Percentiles rank a stretch among this genome's conserved stretches.
phyloP scores from a whole-genome alignment of 2,329 filamentous ascomycete species.

The Neofusicoccum ribis region DNA sequence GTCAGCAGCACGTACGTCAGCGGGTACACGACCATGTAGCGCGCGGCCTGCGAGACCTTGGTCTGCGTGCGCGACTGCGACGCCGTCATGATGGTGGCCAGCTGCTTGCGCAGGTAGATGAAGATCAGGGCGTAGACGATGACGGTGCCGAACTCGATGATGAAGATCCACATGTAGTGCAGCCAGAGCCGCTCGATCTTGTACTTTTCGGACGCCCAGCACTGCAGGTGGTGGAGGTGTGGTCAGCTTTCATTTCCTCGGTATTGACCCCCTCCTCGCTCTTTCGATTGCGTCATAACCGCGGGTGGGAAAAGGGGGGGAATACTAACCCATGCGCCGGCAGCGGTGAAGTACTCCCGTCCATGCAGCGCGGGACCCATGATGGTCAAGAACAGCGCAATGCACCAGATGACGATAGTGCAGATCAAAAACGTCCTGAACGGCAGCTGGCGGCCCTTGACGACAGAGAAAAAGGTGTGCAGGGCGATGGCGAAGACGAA shows the following conservation, averaged over 20 bases:
- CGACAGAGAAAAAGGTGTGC: constrained; percentile 54
- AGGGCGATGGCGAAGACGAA: constrained; percentile 56
- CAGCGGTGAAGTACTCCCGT: constrained; percentile 47
- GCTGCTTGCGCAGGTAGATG: constrained; percentile 30
- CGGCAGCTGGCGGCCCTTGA: constrained; percentile 48
- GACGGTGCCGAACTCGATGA: constrained; percentile 49
- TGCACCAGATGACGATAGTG: constrained; percentile 49
- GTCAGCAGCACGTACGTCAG: constrained; percentile 67
- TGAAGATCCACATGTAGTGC: constrained; percentile 58
- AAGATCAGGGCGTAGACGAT: constrained; percentile 21
- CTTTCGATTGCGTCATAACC: neutral
- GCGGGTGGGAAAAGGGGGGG: neutral
- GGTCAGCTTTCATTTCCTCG: neutral
- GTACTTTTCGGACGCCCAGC: constrained; percentile 49
- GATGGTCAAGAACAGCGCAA: constrained; percentile 48
- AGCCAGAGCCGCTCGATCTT: constrained; percentile 50
- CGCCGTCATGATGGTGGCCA: constrained; percentile 39
- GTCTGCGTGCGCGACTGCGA: constrained; percentile 26
- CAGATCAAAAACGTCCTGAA: constrained; percentile 46
- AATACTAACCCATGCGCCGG: constrained; percentile 52
- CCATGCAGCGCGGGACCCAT: constrained; percentile 47
- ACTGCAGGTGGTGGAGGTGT: constrained; percentile 38
- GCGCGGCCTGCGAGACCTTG: constrained; percentile 43
- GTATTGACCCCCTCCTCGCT: neutral
- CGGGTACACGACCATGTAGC: constrained; percentile 67